phyloP scores from a whole-genome alignment of 805 yeast species.

The Yamadazyma insecticola region DNA sequence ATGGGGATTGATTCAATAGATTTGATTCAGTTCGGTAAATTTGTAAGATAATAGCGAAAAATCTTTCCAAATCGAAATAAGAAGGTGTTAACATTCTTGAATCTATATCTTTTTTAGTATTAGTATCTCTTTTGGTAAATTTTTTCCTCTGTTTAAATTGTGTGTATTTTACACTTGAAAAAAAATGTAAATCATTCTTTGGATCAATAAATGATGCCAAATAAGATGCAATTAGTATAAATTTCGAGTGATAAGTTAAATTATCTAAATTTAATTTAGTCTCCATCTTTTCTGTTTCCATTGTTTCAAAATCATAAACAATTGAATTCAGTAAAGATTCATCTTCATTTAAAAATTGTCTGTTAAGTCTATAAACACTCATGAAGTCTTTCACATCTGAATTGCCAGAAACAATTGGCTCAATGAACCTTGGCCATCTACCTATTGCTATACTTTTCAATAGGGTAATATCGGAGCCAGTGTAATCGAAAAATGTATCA shows the following conservation, averaged over 20 bases:
- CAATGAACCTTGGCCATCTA: conserved; percentile 31
- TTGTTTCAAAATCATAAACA: conserved; percentile 21
- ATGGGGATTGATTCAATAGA: too few species aligned
- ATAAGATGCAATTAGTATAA: conserved; percentile 74
- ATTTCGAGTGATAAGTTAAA: conserved; percentile 60
- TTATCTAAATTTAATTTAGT: conserved; percentile 30
- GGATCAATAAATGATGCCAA: conserved; percentile 76
- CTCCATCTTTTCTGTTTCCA: conserved; percentile 16
- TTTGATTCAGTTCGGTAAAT: conserved; percentile 45
- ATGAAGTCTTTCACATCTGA: conserved; percentile 25
- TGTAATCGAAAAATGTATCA: conserved; percentile 40
- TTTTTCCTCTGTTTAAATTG: conserved; percentile 33
- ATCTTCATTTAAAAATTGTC: conserved; percentile 25
- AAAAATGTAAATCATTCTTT: conserved; percentile 61
- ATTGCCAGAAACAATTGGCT: conserved; percentile 19
- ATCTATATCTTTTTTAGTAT: conserved; percentile 45
- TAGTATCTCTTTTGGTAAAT: conserved; percentile 12
- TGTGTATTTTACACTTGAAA: conserved; percentile 51
- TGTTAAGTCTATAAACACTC: conserved; percentile 28
- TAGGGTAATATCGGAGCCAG: conserved; percentile 40
- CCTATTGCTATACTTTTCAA: conserved; percentile 25
- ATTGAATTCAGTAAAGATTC: conserved; percentile 26
- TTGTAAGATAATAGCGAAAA: conserved; percentile 74
- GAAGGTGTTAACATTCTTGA: conserved; percentile 66
- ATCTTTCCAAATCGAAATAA: conserved; percentile 70